Conservation (phyloP, 768 basidiomycete species). For the Postia placenta region DNA sequence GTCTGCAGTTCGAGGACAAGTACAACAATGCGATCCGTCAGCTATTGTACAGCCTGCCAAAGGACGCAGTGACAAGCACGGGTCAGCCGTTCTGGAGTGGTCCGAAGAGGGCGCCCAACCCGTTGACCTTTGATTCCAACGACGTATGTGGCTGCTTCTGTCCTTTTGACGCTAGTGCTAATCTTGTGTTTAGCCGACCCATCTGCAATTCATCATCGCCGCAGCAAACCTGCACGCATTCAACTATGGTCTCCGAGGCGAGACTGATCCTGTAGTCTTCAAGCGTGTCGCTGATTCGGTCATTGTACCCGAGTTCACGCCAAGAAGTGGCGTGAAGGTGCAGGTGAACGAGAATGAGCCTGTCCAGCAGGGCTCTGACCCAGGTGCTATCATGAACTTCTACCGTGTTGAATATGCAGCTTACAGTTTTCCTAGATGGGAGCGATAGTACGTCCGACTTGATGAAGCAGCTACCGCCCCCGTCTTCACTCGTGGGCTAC, state of each 20-base stretch:
- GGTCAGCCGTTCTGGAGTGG: slow-evolving; percentile 99
- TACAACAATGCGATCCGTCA: slow-evolving; percentile 93
- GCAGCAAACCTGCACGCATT: slow-evolving; percentile 96
- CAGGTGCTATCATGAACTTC: too few species aligned
- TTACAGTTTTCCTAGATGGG: too few species aligned
- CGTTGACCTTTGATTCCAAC: slow-evolving; percentile 78
- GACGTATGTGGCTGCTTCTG: slow-evolving; percentile 50
- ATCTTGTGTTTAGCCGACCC: slow-evolving; percentile 74
- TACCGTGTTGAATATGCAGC: not conserved
- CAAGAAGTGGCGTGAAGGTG: slow-evolving; percentile 85
- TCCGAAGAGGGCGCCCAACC: slow-evolving; percentile 94
- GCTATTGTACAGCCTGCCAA: slow-evolving; percentile 88
- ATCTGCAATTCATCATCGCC: slow-evolving; percentile 84
- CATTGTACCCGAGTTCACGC: slow-evolving; percentile 88
- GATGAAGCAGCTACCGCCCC: slow-evolving; percentile 70
- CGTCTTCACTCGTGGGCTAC: slow-evolving; percentile 93
- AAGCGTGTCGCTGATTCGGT: slow-evolving; percentile 80
- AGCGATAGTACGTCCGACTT: slow-evolving; percentile 52
- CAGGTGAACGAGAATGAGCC: slow-evolving; percentile 94
- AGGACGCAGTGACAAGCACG: slow-evolving; percentile 84
- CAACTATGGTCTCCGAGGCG: slow-evolving; percentile 95
- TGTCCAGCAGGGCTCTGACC: slow-evolving; percentile 44
- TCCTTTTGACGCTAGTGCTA: not conserved
- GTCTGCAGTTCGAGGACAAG: slow-evolving; percentile 90
- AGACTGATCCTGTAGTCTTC: slow-evolving; percentile 72